Evolutionary conservation across 192 early-diverging fungal species (phyloP).

Genomic region (Linnemannia elongata): DNA sequence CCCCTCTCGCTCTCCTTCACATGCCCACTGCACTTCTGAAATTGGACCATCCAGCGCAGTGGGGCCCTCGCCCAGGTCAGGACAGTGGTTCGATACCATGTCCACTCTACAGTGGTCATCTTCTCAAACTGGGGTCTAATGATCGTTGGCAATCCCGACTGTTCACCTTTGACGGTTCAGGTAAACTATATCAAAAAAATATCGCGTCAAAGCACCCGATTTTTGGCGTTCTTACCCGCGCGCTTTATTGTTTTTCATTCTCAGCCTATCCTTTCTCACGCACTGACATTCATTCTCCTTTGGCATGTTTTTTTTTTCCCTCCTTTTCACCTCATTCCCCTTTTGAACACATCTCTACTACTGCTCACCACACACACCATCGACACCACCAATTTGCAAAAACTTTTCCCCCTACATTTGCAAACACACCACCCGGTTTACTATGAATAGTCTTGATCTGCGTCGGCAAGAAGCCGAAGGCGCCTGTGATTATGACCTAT

Average conservation of each 20-base stretch:
- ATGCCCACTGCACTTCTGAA: conserved; percentile 5
- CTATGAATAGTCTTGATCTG: conserved; percentile 29
- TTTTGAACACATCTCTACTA: too few relatives aligned
- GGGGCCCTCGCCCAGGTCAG: background rate
- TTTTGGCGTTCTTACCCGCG: too few relatives aligned
- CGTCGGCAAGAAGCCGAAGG: conserved; percentile 29
- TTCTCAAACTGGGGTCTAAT: conserved; percentile 37
- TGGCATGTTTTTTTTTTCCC: too few relatives aligned
- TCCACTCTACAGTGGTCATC: conserved; percentile 37
- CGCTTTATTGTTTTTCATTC: too few relatives aligned
- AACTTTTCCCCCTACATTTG: too few relatives aligned
- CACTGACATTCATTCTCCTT: too few relatives aligned
- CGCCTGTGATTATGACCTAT: conserved; percentile 34
- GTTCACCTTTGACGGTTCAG: conserved; percentile 44
- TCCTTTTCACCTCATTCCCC: too few relatives aligned
- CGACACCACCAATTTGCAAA: too few relatives aligned
- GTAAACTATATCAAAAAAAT: background rate
- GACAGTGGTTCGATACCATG: conserved; percentile 15
- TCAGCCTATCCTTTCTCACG: too few relatives aligned
- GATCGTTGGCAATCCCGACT: conserved; percentile 44
- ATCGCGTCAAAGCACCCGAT: background rate
- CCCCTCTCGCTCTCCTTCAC: background rate
- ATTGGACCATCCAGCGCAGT: background rate
- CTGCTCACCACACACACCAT: too few relatives aligned
- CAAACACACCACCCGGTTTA: too few relatives aligned